A percentile compares a stretch with the other conserved stretches of the same genome.
phyloP scores from a whole-genome alignment of 208 protist genomes.

The Leishmania mexicana region DNA sequence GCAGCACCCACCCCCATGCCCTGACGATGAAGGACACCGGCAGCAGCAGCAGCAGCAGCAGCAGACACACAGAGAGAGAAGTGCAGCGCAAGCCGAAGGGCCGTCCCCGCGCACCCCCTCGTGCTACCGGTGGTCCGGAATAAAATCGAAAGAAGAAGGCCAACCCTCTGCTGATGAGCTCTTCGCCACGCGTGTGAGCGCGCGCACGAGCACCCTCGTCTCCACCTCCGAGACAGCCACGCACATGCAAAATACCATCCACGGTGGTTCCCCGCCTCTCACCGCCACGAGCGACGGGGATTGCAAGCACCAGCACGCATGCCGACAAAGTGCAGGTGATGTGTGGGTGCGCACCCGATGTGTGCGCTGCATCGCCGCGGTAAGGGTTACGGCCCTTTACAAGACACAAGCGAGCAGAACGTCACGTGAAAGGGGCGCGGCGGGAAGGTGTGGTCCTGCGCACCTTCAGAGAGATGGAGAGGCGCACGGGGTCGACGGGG shows the following conservation, averaged over 20 bases:
- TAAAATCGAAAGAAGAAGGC: too few relatives aligned
- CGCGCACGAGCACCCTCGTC: too few relatives aligned
- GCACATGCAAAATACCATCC: background rate
- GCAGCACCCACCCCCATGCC: too few relatives aligned
- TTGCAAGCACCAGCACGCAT: background rate
- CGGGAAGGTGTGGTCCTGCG: background rate
- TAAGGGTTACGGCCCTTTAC: background rate
- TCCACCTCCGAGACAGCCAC: too few relatives aligned
- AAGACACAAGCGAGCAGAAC: background rate
- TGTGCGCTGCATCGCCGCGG: background rate
- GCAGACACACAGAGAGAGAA: background rate
- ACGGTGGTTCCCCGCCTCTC: background rate
- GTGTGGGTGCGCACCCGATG: background rate
- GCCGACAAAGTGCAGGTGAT: background rate
- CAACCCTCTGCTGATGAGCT: background rate
- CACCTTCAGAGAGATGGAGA: too few relatives aligned
- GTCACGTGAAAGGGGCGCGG: background rate
- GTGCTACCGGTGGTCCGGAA: background rate
- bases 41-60: background rate
- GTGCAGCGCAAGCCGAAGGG: background rate
- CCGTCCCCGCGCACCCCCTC: background rate
- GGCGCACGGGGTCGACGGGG: background rate
- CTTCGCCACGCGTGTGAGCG: background rate
- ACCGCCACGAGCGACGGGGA: background rate
- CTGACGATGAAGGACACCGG: background rate